Conservation (phyloP, 2,329 filamentous ascomycete species). For the Exophiala spinifera region DNA sequence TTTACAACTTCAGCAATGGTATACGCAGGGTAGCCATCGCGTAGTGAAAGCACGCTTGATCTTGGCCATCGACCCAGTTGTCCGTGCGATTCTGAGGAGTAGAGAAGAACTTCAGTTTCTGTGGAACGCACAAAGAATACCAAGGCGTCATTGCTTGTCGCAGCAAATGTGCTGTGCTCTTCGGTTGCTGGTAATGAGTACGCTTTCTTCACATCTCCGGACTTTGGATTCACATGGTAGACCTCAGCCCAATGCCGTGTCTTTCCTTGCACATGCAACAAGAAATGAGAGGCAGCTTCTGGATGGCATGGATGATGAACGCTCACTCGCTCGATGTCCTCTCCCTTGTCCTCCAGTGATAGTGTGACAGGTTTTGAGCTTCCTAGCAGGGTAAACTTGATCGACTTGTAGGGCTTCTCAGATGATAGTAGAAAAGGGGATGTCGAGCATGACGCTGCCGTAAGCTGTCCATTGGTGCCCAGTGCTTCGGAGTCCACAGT, state of each 20-base stretch:
- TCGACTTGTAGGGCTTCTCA: slow-evolving; percentile 41
- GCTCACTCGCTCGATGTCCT: slow-evolving; percentile 53
- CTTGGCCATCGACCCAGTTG: slow-evolving; percentile 71
- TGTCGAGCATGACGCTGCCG: slow-evolving; percentile 35
- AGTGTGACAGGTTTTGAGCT: slow-evolving; percentile 41
- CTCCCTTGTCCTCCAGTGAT: slow-evolving; percentile 39
- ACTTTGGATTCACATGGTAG: slow-evolving; percentile 75
- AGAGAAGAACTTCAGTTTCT: slow-evolving; percentile 66
- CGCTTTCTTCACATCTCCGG: slow-evolving; percentile 66
- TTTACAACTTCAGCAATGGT: slow-evolving; percentile 81
- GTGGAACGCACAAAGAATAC: slow-evolving; percentile 87
- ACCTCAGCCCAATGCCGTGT: slow-evolving; percentile 77
- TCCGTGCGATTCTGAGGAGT: slow-evolving; percentile 74
- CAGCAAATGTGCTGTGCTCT: slow-evolving; percentile 72
- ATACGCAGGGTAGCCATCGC: slow-evolving; percentile 42
- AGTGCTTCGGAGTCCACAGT: slow-evolving; percentile 70
- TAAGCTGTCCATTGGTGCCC: slow-evolving; percentile 15
- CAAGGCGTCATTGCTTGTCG: slow-evolving; percentile 72
- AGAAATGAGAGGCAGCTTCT: slow-evolving; percentile 74
- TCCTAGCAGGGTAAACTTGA: slow-evolving; percentile 47
- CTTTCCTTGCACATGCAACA: slow-evolving; percentile 74
- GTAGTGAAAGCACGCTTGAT: slow-evolving; percentile 39
- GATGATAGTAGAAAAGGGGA: slow-evolving; percentile 45
- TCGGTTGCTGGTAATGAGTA: slow-evolving; percentile 73
- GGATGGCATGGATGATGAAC: slow-evolving; percentile 72